Conservation (phyloP, 2,329 filamentous ascomycete genomes). For the Corniculantispora saksenae region DNA sequence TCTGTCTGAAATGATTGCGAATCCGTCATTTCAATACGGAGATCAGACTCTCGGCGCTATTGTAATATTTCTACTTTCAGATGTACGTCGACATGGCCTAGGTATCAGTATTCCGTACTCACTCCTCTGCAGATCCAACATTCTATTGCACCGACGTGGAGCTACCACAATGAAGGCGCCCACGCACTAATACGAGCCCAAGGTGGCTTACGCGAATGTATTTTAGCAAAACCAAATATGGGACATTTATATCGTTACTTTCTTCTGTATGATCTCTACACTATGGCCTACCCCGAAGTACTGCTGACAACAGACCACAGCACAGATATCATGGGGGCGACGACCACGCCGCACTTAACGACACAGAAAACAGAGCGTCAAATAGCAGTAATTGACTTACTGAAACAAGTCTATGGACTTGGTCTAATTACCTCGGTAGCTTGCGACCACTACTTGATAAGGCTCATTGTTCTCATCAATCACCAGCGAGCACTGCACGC, state of each 20-base stretch:
- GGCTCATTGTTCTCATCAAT: slow-evolving; percentile 26
- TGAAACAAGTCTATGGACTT: slow-evolving; percentile 22
- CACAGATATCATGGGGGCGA: slow-evolving; percentile 22
- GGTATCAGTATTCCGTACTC: background rate
- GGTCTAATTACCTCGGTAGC: slow-evolving; percentile 26
- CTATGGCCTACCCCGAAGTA: background rate
- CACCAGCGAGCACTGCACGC: slow-evolving; percentile 22
- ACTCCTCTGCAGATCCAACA: slow-evolving; percentile 19
- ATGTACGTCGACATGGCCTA: slow-evolving; percentile 19
- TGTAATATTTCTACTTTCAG: slow-evolving; percentile 22
- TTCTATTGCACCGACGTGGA: slow-evolving; percentile 23
- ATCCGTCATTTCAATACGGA: background rate
- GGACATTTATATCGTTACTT: slow-evolving; percentile 21
- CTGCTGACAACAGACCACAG: background rate
- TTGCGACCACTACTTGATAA: slow-evolving; percentile 24
- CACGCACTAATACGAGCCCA: slow-evolving; percentile 21
- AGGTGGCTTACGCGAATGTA: slow-evolving; percentile 19
- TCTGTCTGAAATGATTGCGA: slow-evolving; percentile 18
- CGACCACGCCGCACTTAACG: slow-evolving; percentile 19
- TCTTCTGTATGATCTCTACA: slow-evolving; percentile 17
- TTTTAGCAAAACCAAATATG: slow-evolving; percentile 6
- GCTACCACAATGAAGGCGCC: slow-evolving; percentile 22
- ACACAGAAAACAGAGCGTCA: slow-evolving; percentile 15
- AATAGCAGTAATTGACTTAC: slow-evolving; percentile 20
- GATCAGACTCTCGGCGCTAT: slow-evolving; percentile 17